Conservation (phyloP, 148 eudicot genomes). For the Pouteria glomerata region DNA sequence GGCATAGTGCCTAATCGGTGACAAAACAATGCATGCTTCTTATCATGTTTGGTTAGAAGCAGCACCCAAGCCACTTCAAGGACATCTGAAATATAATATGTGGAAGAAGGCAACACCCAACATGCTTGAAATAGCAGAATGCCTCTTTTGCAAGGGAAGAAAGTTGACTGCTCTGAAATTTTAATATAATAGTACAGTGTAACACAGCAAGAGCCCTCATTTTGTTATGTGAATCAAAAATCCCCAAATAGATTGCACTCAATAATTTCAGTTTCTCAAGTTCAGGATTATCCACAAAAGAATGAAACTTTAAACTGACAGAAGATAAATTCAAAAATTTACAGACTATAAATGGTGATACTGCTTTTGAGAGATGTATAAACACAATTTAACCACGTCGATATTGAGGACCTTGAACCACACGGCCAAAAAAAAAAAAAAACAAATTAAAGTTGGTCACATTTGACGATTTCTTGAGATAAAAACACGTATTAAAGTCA, state of each 20-base stretch:
- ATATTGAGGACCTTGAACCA: slow-evolving; percentile 7
- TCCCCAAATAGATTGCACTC: not conserved
- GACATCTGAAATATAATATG: not conserved
- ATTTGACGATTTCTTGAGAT: not conserved
- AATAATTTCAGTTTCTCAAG: not conserved
- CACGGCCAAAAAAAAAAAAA: not conserved
- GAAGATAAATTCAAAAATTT: not conserved
- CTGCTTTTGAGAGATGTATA: not conserved
- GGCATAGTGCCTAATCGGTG: not conserved
- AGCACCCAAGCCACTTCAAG: not conserved
- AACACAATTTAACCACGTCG: not conserved
- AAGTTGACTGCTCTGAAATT: not conserved
- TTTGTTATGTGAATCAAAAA: too few relatives aligned
- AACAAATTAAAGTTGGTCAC: not conserved
- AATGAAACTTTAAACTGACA: not conserved
- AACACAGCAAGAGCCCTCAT: too few relatives aligned
- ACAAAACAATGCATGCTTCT: not conserved
- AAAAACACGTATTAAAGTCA: not conserved
- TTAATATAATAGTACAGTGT: not conserved
- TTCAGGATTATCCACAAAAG: not conserved
- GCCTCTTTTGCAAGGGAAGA: not conserved
- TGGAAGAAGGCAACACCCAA: not conserved
- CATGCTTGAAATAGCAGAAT: not conserved
- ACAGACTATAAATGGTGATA: not conserved
- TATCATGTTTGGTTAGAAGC: not conserved